Percentiles rank a stretch among this genome's conserved stretches.
phyloP scores from a whole-genome alignment of 1,139 yeast species.

The Kluyveromyces sp. region DNA sequence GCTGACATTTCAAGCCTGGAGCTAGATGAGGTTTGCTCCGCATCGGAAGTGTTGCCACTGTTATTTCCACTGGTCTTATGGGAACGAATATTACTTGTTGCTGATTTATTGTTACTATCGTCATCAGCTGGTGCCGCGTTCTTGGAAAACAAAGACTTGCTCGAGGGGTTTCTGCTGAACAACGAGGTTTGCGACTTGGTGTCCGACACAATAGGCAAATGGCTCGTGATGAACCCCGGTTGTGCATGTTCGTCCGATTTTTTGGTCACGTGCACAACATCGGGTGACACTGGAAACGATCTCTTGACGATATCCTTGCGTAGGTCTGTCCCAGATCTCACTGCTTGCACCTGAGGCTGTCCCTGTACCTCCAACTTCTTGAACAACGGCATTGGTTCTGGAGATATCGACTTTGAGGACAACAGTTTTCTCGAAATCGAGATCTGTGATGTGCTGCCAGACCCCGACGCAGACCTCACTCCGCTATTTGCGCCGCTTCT shows the following conservation, averaged over 20 bases:
- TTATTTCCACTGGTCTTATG: too few species aligned
- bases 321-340: too few species aligned
- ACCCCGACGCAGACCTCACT: too few species aligned
- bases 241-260: not conserved
- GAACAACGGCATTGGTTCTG: conserved; percentile 2
- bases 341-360: too few species aligned
- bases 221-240: not conserved
- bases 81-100: too few species aligned
- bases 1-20: not conserved
- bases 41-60: too few species aligned
- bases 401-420: not conserved
- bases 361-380: too few species aligned
- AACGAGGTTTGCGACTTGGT: conserved; percentile 3
- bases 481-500: too few species aligned
- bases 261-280: not conserved
- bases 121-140: not conserved
- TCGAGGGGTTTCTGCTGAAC: conserved; percentile 5
- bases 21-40: too few species aligned
- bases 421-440: conserved; percentile 4
- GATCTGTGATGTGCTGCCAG: not conserved
- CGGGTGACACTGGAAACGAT: conserved; percentile 1
- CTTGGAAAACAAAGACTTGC: conserved; percentile 4
- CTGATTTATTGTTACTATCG: too few species aligned
- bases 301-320: conserved; percentile 1
- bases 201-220: not conserved